Base-by-base conservation (phyloP, 768 basidiomycete genomes). In the Rhodosporidiobolus sp. region DNA sequence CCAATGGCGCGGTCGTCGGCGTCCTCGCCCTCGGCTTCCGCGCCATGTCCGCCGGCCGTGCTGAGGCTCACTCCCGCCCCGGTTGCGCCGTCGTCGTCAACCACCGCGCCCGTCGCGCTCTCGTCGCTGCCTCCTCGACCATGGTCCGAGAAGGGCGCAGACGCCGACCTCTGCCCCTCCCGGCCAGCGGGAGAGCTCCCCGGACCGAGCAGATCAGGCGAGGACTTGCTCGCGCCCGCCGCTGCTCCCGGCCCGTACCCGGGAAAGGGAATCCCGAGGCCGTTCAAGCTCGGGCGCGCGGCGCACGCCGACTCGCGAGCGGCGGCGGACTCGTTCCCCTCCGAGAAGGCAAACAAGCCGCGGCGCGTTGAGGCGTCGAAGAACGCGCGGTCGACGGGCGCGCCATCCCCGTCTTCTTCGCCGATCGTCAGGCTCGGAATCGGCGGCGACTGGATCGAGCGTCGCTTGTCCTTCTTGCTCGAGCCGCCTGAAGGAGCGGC, bases 401-500 rank as follows among this genome's bases (percentile, higher is more conserved):
- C 24, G 7, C 38, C 35, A 26, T 35, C 26, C 0, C 30, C 9
- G 30, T 35, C 34, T 11, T 73, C 72, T 16, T 32, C 46, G 34
- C 56, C 50, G 46, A 63, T 52, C 14, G 48, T 35, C 54, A 72
- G 32, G 14, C 60, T 50, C 4, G 70, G 70, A 2, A 72, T 10
- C 20, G 50, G 49, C 20, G 50, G 64, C 0, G 55, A 22, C 38
- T 72, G 70, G 17, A 48, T 17, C 4, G 65, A 66, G 28, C 70
- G 53, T 0, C 65, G 70, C 58, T 74, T 74, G 50, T 70, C 69
- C 62, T 67, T 69, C 68, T 64, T 71, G 30, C 50, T 46, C 35
- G 32, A 43, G 7, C 24, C 32, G n/a, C 6, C 24, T 11, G 32
- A 9, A n/a, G 38, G 38, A n/a, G n/a, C n/a, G n/a, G n/a, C n/a